Conservation (phyloP, 2,329 filamentous ascomycete genomes). For the Colletotrichum cordylinicola region DNA sequence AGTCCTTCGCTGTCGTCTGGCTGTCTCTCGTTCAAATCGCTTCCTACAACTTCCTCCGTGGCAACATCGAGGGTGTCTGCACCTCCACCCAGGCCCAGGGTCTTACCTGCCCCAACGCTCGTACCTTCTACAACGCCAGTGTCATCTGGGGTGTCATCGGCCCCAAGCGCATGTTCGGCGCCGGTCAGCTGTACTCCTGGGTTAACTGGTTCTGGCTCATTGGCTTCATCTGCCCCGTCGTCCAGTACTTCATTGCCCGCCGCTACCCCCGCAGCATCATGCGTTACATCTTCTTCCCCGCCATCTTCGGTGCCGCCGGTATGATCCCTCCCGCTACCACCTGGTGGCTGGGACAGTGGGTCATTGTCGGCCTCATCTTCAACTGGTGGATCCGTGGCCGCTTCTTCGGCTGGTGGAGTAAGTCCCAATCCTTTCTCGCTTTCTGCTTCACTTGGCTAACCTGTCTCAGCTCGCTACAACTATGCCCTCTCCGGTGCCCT, state of each 20-base stretch:
- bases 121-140: conserved; percentile 65
- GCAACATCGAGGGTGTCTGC: conserved; percentile 61
- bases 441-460: not conserved
- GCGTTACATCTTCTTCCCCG: conserved; percentile 57
- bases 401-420: conserved; percentile 61
- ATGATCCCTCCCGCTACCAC: conserved; percentile 61
- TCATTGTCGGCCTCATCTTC: conserved; percentile 60
- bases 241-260: conserved; percentile 54
- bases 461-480: conserved; percentile 53
- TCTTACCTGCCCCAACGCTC: conserved; percentile 62
- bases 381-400: conserved; percentile 56
- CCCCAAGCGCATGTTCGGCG: conserved; percentile 36
- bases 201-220: conserved; percentile 61
- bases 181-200: conserved; percentile 50
- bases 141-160: conserved; percentile 68
- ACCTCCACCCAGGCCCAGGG: conserved; percentile 49
- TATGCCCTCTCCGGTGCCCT: conserved; percentile 64
- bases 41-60: conserved; percentile 44
- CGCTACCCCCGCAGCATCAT: conserved; percentile 50
- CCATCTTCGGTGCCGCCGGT: conserved; percentile 56
- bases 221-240: conserved; percentile 51
- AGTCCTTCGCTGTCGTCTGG: conserved; percentile 46
- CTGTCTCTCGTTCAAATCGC: conserved; percentile 42
- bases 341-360: conserved; percentile 61
- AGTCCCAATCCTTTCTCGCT: not conserved